Conservation (phyloP, 441 rosid genomes). For the Croton laevigatus region DNA sequence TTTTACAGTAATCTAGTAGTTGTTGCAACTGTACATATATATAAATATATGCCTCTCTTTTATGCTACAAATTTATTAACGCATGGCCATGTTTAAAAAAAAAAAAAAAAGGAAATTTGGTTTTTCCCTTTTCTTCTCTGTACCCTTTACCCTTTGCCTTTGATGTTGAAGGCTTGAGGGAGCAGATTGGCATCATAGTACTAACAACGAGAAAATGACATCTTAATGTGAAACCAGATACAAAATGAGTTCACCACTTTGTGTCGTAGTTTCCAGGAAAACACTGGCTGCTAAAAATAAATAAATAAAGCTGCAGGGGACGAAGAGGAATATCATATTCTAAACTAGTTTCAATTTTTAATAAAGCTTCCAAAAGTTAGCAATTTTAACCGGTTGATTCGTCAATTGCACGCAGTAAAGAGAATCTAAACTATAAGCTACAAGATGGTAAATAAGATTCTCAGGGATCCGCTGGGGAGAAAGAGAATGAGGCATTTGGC, state of each 20-base stretch:
- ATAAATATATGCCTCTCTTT: not conserved
- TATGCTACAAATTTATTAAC: not conserved
- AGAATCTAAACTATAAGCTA: conserved; percentile 5
- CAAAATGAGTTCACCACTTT: not conserved
- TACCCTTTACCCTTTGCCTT: not conserved
- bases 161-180: not conserved
- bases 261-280: not conserved
- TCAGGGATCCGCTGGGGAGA: not conserved
- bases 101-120: not conserved
- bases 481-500: not conserved
- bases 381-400: not conserved
- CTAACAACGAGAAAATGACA: too few species aligned
- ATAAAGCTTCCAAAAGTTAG: not conserved
- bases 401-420: too few species aligned
- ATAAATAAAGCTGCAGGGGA: not conserved
- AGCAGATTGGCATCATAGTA: not conserved
- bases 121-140: not conserved
- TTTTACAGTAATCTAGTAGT: not conserved
- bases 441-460: not conserved
- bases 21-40: not conserved
- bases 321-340: not conserved
- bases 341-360: not conserved
- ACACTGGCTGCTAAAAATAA: not conserved
- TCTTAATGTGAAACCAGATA: not conserved
- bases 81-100: not conserved